These are phyloP conservation scores for Artemisia princeps DNA, from an alignment of 140 eudicot genomes.

Conservation along the genomic window DNA sequence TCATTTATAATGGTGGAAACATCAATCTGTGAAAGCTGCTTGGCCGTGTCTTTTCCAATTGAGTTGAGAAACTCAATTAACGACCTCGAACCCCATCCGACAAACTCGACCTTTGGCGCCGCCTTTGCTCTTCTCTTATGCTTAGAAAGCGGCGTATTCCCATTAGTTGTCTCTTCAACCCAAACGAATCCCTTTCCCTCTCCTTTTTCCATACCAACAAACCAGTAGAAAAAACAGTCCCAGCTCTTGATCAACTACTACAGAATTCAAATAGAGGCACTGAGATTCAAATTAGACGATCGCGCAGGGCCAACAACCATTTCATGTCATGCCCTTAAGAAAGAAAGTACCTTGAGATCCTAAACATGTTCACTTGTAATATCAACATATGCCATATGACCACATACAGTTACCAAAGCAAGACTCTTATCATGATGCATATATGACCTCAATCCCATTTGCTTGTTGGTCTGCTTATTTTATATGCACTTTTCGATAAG, in stretches of 20 bases:
- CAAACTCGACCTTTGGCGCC: slow-evolving; percentile 51
- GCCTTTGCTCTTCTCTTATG: slow-evolving; percentile 40
- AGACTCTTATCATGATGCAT: background rate
- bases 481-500: background rate
- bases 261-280: background rate
- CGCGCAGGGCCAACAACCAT: no score
- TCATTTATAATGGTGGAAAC: slow-evolving; percentile 43
- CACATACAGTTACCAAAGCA: background rate
- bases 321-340: no score
- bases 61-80: slow-evolving; percentile 62
- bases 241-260: slow-evolving; percentile 12
- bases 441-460: background rate
- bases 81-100: slow-evolving; percentile 76
- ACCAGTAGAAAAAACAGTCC: background rate
- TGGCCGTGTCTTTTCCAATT: slow-evolving; percentile 46
- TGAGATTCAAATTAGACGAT: no score
- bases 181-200: slow-evolving; percentile 40
- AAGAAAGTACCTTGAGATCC: background rate
- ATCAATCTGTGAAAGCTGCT: slow-evolving; percentile 43
- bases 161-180: slow-evolving; percentile 43
- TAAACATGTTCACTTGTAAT: no score
- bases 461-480: background rate
- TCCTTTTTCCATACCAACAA: slow-evolving; percentile 24
- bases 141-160: slow-evolving; percentile 20
- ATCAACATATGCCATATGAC: background rate